Evolutionary conservation across 78 protist species (phyloP).

Genomic region (Dictyostelium intermedium): DNA sequence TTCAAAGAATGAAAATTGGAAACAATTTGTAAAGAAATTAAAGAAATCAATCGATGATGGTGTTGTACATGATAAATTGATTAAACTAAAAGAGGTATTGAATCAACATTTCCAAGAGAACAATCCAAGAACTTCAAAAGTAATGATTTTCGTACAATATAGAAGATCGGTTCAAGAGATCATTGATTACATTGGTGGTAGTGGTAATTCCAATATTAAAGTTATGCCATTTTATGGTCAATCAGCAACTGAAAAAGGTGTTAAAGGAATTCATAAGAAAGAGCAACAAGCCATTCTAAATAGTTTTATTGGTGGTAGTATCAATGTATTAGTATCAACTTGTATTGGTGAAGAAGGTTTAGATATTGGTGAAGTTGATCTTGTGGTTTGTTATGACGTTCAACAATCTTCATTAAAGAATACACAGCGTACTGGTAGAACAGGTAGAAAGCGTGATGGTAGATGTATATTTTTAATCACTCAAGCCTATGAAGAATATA

Average conservation of each 20-base stretch:
- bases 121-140: conserved; percentile 61
- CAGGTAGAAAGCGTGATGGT: conserved; percentile 93
- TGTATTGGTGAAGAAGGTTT: conserved; percentile 96
- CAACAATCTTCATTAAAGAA: conserved; percentile 81
- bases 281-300: conserved; percentile 59
- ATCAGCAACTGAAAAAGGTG: conserved; percentile 1
- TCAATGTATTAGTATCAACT: conserved; percentile 94
- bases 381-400: conserved; percentile 93
- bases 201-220: neutral
- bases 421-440: conserved; percentile 97
- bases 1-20: neutral
- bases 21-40: neutral
- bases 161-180: neutral
- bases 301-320: conserved; percentile 82
- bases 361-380: conserved; percentile 93
- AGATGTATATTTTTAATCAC: conserved; percentile 56
- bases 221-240: conserved; percentile 58
- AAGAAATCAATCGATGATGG: neutral
- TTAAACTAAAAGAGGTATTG: neutral
- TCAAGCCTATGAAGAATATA: conserved; percentile 57
- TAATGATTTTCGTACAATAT: conserved; percentile 83
- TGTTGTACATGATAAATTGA: conserved; percentile 10
- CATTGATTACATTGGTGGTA: conserved; percentile 15
- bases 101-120: conserved; percentile 60
- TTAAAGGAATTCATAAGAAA: conserved; percentile 46